Conservation (phyloP, 805 yeast genomes). For the Tetrapisispora arboricola region DNA sequence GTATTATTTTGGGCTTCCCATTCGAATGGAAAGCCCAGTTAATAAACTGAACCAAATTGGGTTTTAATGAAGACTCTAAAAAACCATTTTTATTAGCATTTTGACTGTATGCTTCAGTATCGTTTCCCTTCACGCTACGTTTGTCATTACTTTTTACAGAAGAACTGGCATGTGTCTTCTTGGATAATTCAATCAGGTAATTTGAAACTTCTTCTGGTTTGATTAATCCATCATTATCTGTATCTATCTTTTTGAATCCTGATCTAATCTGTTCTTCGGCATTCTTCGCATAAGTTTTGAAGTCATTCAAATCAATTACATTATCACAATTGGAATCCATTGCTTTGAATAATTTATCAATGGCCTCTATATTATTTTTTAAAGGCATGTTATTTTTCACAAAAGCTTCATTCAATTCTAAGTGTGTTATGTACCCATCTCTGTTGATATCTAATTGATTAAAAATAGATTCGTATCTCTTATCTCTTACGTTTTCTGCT, state of each 20-base stretch:
- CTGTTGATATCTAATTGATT: slow-evolving; percentile 34
- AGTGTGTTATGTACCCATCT: slow-evolving; percentile 31
- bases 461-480: slow-evolving; percentile 35
- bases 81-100: not conserved
- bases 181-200: slow-evolving; percentile 37
- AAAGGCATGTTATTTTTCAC: slow-evolving; percentile 51
- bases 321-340: slow-evolving; percentile 51
- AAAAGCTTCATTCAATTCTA: slow-evolving; percentile 32
- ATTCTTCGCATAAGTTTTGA: slow-evolving; percentile 48
- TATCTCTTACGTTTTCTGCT: slow-evolving; percentile 17
- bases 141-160: not conserved
- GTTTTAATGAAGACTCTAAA: not conserved
- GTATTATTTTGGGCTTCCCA: not conserved
- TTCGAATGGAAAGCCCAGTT: slow-evolving; percentile 24
- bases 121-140: not conserved
- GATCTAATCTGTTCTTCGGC: slow-evolving; percentile 63
- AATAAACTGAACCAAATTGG: slow-evolving; percentile 16
- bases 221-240: slow-evolving; percentile 63
- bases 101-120: not conserved
- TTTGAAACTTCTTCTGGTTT: slow-evolving; percentile 53
- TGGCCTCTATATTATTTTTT: slow-evolving; percentile 48
- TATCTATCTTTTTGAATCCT: slow-evolving; percentile 62
- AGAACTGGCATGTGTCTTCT: not conserved
- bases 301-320: slow-evolving; percentile 53
- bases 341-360: slow-evolving; percentile 44